These are phyloP conservation scores for Tulasnella sp. DNA, from an alignment of 768 basidiomycete species.

Conservation along the genomic window DNA sequence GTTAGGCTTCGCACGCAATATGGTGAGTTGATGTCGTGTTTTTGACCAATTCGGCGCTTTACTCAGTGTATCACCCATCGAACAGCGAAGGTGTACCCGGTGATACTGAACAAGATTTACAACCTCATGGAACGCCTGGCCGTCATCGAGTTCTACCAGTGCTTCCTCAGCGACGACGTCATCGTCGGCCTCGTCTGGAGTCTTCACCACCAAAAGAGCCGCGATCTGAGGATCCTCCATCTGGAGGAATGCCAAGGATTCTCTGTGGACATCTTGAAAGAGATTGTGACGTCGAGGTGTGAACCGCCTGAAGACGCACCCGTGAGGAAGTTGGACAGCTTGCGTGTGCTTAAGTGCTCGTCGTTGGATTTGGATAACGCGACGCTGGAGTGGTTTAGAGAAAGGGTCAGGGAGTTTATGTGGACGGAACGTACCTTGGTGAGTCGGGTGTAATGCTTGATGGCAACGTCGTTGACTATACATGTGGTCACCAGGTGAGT, in stretches of 20 bases:
- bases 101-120: neutral
- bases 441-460: no score
- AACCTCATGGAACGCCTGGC: neutral
- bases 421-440: no score
- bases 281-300: neutral
- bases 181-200: neutral
- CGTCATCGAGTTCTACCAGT: neutral
- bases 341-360: no score
- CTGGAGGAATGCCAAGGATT: neutral
- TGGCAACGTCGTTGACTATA: no score
- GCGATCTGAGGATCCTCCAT: neutral
- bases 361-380: no score
- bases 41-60: neutral
- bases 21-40: neutral
- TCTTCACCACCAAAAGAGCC: neutral
- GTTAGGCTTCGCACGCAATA: neutral
- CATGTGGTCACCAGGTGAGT: no score
- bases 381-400: no score
- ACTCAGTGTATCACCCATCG: neutral
- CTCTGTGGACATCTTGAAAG: neutral
- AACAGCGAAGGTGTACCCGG: no score
- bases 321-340: no score
- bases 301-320: no score
- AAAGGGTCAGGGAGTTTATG: no score
- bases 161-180: neutral